Evolutionary conservation across 2,329 filamentous ascomycete genomes (phyloP), one percentile per base, ranked within the genome.

Genomic region (Fusarium succisae): DNA sequence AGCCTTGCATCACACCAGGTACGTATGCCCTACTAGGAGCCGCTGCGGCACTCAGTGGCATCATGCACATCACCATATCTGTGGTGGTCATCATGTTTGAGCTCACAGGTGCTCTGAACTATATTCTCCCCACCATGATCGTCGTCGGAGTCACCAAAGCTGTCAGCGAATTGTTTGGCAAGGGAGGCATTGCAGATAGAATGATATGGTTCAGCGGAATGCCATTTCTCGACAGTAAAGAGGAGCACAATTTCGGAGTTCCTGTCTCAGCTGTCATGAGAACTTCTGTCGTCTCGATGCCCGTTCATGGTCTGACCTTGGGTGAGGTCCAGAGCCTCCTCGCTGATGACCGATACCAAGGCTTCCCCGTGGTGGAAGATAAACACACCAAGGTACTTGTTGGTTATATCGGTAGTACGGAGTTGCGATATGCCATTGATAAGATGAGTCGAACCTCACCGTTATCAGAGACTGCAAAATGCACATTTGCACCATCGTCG

Each of bases 41-140:
- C 10, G 96, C 92, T 0, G 96, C 96, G 5, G 94, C 96, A 0
- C 87, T 99, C 30, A 96, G 93, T 81, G 96, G 96, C 15, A 98
- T 98, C 79, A 99, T 98, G 96, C 96, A 98, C 82, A 93, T 99
- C 72, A 98, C 96, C 0, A 91, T 99, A 22, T 97, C 95, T 0
- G 95, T 99, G 15, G 96, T 98, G 5, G 96, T 99, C 79, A 99
- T 99, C 82, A 98, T 99, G 96, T 98, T 98, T 79, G 96, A 99
- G 83, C 88, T 99, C 55, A 99, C 96, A 0, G 96, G 96, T n/a
- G 96, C 96, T 12, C 85, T 98, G 69, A 98, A 95, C 4, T 99
- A 99, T 80, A 98, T 99, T 74, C 86, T 99, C 35, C 96, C 96
- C 1, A 98, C 96, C 20, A 99, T 99, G 96, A 98, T 99, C 77